Evolutionary conservation across 1,139 yeast species (phyloP), one percentile per base, ranked within the genome.

Genomic region (Geotrichum reessii): DNA sequence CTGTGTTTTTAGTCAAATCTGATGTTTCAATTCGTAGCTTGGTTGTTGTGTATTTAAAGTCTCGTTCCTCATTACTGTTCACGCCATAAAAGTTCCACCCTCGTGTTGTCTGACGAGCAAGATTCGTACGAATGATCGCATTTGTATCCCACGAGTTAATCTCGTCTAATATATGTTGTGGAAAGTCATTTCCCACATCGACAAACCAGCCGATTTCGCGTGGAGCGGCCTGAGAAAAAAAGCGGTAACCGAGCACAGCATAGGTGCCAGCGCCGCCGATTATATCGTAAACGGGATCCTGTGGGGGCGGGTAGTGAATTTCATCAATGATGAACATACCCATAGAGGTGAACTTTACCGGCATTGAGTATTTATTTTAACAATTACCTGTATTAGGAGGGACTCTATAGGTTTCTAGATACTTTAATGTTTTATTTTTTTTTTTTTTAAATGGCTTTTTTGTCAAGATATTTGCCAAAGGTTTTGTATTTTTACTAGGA

Each of bases 271-370:
- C 98, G 0, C 98, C 98, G 0, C 97, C 98, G 50, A 89, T 77
- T 8, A 91, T 77, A 67, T 88, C 75, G 55, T 72, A 69, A 28
- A 81, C 81, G 21, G 28, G 51, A 46, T 28, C 31, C 19, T 21
- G 27, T 12, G 22, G 27, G 0, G 81, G 67, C 1, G 72, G 70
- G 66, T 81, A 85, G 58, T 82, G 84, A 65, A 91, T 89, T 63
- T 89, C 96, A 70, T 92, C 98, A n/a, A 92, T 80, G 66, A 92
- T 90, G 72, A 90, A 87, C 91, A 92, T 86, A 54, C 97, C 98
- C 73, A 88, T 75, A 1, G 95, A 81, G 14, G 84, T 76, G 62
- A 85, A 33, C 1, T 33, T 33, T 1, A 33, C 40, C 40, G 17
- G n/a, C 40, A 33, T 33, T 33, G 40, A 12, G n/a, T n/a, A 33